Base-by-base conservation (phyloP, 2,329 filamentous ascomycete species). In the Chaetomium strumarium region DNA sequence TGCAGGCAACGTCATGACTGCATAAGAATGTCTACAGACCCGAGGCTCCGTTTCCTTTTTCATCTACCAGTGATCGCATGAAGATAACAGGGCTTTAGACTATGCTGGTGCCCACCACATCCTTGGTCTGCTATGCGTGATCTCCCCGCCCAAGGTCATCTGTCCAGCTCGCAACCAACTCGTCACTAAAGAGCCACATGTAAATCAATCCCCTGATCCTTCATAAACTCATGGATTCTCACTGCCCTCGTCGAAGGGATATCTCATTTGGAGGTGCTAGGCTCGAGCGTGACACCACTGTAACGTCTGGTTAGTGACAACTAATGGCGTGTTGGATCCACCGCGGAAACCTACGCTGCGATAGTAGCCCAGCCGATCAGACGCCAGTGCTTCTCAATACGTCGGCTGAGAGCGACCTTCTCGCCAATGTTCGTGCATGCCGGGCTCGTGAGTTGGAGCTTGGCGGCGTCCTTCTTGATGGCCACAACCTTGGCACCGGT, bases 331-430 rank as follows among this genome's bases (percentile, higher is more conserved):
- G 14, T 34, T 10, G 14, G 33, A 14, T 34, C 14, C n/a, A 16
- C 5, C n/a, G 34, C 4, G n/a, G 12, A 14, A 57, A 76, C 78
- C 75, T 75, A 81, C 78, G 78, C 78, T 63, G 85, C 83, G 68
- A 90, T 89, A 60, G 87, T 90, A 55, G 87, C 87, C 89, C 89
- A 95, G 64, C 90, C 89, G 65, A 95, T 95, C 67, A 95, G 79
- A 75, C 90, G 88, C 92, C 92, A 97, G 75, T 96, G 92, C 83
- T 97, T 97, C 75, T 99, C 93, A 66, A 97, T 96, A 84, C 93
- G 88, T 75, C 93, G 81, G 70, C 85, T 90, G 67, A 99, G 79
- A 39, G 93, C 93, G 66, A 99, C 91, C 86, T 99, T 97, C 79
- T 99, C 92, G 60, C 91, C 91, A 67, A 96, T 86, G 70, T 95